phyloP scores from a whole-genome alignment of 176 grass and related monocot species.

The Rhynchospora pubera region DNA sequence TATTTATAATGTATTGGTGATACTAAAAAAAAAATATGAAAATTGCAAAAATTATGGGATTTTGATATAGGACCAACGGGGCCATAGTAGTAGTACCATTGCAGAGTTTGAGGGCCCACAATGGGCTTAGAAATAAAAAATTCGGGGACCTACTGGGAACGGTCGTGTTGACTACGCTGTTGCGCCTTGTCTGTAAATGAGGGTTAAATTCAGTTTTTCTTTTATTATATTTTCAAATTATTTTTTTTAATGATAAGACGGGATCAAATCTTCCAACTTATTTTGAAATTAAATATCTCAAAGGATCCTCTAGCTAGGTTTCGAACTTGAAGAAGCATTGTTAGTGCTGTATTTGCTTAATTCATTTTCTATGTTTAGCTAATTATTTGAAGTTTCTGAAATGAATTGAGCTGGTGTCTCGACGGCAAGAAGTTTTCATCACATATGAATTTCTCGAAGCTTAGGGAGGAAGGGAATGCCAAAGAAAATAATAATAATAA shows the following conservation, averaged over 20 bases:
- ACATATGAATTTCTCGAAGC: neutral
- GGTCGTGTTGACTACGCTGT: slow-evolving; percentile 16
- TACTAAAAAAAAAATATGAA: neutral
- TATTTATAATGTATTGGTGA: slow-evolving; percentile 5
- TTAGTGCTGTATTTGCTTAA: neutral
- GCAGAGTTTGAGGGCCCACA: neutral
- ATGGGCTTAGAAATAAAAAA: neutral
- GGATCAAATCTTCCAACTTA: no score
- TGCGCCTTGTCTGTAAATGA: neutral
- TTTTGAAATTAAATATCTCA: no score
- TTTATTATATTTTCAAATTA: neutral
- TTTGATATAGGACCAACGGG: neutral
- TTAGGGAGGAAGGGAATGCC: neutral
- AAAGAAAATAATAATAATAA: neutral
- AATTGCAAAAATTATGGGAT: neutral
- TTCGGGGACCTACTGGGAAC: neutral
- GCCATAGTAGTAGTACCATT: neutral
- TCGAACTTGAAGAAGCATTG: no score
- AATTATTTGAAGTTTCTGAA: neutral
- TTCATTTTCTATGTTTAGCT: neutral
- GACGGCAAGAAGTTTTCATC: neutral
- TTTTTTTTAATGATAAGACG: no score
- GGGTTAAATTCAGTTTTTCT: neutral
- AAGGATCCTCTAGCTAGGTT: no score
- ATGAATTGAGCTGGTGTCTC: neutral